Base-by-base conservation (phyloP, 2,329 filamentous ascomycete genomes). In the Hypoxylon sp. region DNA sequence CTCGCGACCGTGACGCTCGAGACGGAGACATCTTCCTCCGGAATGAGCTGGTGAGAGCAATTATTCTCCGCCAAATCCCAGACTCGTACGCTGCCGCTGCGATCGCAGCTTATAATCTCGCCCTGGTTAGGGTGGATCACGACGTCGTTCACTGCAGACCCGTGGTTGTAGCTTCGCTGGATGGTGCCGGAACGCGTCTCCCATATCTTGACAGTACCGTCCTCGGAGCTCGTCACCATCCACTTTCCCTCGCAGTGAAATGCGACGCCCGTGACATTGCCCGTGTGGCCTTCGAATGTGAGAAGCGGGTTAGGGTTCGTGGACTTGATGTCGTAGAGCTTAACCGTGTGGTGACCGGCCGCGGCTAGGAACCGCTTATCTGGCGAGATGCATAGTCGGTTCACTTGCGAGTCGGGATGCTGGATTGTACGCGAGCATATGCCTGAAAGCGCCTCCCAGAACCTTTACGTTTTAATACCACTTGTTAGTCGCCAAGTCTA, bases 111-210 rank as follows among this genome's bases (percentile, higher is more conserved):
- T 75, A 99, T 97, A 67, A 99, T 91, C 82, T 99, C 96, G 65
- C 95, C 96, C 82, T 99, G 96, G 77, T 99, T 99, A 0, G 96
- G 96, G 78, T 99, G 96, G 61, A 99, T 99, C n/a, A 98, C 96
- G 7, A 99, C 96, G 79, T 99, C 96, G 76, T 97, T 99, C 55
- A 95, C 96, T 0, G 96, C 90, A 32, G 89, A 90, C 56, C 91
- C 92, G 78, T 99, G 96, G 71, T 88, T 90, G 78, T 99, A 99
- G 80, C 95, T 97, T 58, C 96, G 88, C 81, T 99, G 96, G 58
- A 98, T 89, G 62, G 87, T 90, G 47, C 93, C 95, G 11, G 87
- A 92, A 48, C 94, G 85, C 4, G 94, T 97, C 78, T 97, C 95
- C 94, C 94, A 97, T 69, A 97, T 97, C 84, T 97, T 97, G 76